phyloP scores from a whole-genome alignment of 176 grass and related monocot genomes.

The Aegilops longissima region DNA sequence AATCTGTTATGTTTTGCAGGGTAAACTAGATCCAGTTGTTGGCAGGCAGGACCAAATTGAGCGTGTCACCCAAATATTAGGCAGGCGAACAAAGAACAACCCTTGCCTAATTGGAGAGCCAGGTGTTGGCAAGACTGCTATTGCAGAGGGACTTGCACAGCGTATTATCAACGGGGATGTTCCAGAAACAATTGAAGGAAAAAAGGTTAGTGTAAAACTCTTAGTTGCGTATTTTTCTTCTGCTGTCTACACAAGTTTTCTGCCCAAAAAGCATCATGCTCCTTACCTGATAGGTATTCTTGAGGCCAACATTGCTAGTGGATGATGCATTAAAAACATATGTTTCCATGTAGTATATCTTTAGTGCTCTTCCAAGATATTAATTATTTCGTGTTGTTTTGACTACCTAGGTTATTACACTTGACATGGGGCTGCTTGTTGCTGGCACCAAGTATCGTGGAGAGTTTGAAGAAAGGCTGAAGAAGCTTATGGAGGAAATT shows the following conservation, averaged over 20 bases:
- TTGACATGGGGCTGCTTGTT: constrained; percentile 99
- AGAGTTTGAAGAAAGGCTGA: constrained; percentile 98
- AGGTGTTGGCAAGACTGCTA: constrained; percentile 97
- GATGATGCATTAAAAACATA: background rate
- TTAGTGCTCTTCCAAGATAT: constrained; percentile 14
- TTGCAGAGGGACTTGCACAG: constrained; percentile 94
- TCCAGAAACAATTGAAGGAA: constrained; percentile 99
- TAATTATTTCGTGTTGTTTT: constrained; percentile 1
- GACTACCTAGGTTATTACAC: constrained; percentile 80
- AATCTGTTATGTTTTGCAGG: constrained; percentile 53
- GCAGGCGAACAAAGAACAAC: constrained; percentile 96
- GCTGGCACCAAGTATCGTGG: constrained; percentile 99
- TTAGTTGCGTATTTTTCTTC: background rate
- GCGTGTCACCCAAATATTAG: constrained; percentile 96
- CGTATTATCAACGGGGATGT: constrained; percentile 88
- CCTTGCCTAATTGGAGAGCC: constrained; percentile 95
- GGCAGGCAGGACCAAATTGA: constrained; percentile 86
- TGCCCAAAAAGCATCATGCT: background rate
- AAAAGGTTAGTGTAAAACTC: constrained; percentile 58
- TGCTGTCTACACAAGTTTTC: background rate
- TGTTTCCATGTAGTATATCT: background rate
- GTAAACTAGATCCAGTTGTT: constrained; percentile 95
- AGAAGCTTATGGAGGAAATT: constrained; percentile 99
- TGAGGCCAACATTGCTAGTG: background rate
- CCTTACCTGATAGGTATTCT: background rate